Conservation (phyloP, 257 asterid species). For the Paulownia fortunei region DNA sequence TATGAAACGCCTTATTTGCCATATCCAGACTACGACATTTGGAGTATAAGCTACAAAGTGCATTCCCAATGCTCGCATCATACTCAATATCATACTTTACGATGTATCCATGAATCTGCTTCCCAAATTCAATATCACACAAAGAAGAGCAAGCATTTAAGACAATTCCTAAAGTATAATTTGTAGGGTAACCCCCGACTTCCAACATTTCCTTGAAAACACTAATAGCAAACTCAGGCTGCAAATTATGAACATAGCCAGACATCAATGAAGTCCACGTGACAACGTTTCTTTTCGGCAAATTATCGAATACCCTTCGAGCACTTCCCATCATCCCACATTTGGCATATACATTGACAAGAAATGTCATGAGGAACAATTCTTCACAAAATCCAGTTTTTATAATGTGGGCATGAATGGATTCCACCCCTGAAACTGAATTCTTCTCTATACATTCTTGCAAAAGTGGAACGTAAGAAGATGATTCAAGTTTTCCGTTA, state of each 20-base stretch:
- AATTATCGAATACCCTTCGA: constrained; percentile 62
- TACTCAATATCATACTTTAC: constrained; percentile 58
- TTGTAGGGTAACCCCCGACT: constrained; percentile 69
- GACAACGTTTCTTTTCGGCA: constrained; percentile 73
- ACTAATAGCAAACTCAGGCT: constrained; percentile 58
- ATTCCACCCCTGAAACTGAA: constrained; percentile 52
- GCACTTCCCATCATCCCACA: constrained; percentile 69
- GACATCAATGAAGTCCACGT: constrained; percentile 91
- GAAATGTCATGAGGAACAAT: constrained; percentile 73
- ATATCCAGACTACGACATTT: constrained; percentile 58
- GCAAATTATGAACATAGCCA: constrained; percentile 63
- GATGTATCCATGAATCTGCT: constrained; percentile 80
- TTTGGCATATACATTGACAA: constrained; percentile 76
- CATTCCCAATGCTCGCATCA: constrained; percentile 77
- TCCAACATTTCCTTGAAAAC: constrained; percentile 79
- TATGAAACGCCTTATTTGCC: constrained; percentile 62
- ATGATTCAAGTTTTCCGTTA: constrained; percentile 49
- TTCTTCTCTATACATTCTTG: constrained; percentile 64
- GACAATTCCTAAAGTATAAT: constrained; percentile 65
- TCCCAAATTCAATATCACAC: constrained; percentile 58
- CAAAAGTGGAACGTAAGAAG: constrained; percentile 68
- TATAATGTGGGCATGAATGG: constrained; percentile 69
- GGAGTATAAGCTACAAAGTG: constrained; percentile 81
- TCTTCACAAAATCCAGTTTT: constrained; percentile 68
- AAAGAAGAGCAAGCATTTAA: constrained; percentile 74